Conservation (phyloP, 2,329 filamentous ascomycete species). For the Macroventuria anomochaeta region DNA sequence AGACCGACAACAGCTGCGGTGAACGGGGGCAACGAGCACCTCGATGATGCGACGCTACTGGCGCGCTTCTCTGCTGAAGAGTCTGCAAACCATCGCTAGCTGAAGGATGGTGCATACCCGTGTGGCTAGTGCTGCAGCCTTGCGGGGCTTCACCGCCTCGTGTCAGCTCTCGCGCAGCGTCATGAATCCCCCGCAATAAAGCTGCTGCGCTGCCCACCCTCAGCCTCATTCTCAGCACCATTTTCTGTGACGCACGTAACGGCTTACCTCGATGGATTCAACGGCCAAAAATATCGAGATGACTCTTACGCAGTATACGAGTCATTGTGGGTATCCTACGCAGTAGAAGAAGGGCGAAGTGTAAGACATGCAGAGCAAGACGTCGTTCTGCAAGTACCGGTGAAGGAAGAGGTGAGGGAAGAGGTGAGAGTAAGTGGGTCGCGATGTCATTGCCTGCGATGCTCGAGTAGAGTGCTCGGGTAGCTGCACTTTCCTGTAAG, state of each 20-base stretch:
- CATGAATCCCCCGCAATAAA: background rate
- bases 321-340: background rate
- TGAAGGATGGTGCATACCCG: conserved; percentile 16
- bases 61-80: conserved; percentile 17
- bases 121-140: conserved; percentile 19
- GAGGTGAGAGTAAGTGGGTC: no score
- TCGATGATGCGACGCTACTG: conserved; percentile 10
- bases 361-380: no score
- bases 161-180: conserved; percentile 1
- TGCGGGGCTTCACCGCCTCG: conserved; percentile 12
- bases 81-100: conserved; percentile 16
- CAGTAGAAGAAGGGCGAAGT: background rate
- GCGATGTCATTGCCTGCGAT: no score
- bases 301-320: background rate
- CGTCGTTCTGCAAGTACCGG: no score
- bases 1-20: conserved; percentile 1
- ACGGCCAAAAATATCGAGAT: background rate
- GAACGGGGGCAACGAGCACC: conserved; percentile 6
- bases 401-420: no score
- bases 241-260: background rate
- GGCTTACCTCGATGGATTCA: background rate
- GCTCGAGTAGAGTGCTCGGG: no score
- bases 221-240: background rate
- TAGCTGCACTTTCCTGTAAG: no score
- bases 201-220: background rate